These are phyloP conservation scores for Backusella luteola DNA, from an alignment of 192 early-diverging fungal species.

Conservation along the genomic window DNA sequence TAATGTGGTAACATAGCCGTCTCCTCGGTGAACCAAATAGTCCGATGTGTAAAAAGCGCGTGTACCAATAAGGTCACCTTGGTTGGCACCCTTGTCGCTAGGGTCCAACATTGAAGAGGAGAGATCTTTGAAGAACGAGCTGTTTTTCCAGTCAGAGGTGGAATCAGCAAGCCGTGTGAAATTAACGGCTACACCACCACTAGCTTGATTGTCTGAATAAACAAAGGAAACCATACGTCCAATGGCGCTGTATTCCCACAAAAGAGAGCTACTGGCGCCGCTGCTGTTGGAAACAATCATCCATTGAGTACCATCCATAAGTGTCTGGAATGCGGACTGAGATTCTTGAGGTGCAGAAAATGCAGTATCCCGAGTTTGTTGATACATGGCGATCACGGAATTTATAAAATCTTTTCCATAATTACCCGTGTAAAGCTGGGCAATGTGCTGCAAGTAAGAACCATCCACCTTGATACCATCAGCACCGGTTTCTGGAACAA, in stretches of 20 bases:
- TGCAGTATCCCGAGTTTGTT: slow-evolving; percentile 12
- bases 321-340: slow-evolving; percentile 6
- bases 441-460: slow-evolving; percentile 28
- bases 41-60: slow-evolving; percentile 12
- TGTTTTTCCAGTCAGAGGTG: slow-evolving; percentile 18
- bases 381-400: background rate
- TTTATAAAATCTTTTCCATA: slow-evolving; percentile 29
- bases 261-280: background rate
- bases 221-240: slow-evolving; percentile 28
- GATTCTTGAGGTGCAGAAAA: slow-evolving; percentile 7
- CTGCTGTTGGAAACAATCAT: slow-evolving; percentile 16
- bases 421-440: slow-evolving; percentile 24
- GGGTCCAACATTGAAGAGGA: background rate
- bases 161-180: background rate
- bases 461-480: slow-evolving; percentile 29
- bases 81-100: background rate
- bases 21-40: slow-evolving; percentile 22
- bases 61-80: slow-evolving; percentile 8
- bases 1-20: slow-evolving; percentile 17
- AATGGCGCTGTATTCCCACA: slow-evolving; percentile 26
- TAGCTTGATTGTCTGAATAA: slow-evolving; percentile 10
- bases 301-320: slow-evolving; percentile 29
- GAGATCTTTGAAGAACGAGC: background rate
- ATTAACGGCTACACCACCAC: slow-evolving; percentile 19
- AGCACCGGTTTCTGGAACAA: background rate